Percentiles rank a stretch among this genome's conserved stretches.
These are phyloP conservation scores for Colletotrichum phormii DNA, from an alignment of 2,329 filamentous ascomycete species.

Conservation along the genomic window DNA sequence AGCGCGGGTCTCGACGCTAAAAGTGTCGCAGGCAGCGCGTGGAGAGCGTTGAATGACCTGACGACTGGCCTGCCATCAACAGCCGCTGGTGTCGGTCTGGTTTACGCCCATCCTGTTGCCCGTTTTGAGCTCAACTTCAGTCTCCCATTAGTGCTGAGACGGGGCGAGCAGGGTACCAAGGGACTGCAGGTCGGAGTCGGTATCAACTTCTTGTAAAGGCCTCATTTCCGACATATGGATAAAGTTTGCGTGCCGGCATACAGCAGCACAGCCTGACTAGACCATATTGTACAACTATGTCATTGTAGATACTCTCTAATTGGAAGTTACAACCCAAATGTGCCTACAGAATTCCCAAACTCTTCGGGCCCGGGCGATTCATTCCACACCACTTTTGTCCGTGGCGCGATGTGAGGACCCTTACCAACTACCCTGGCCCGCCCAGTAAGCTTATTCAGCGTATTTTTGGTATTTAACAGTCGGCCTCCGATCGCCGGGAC, in stretches of 20 bases:
- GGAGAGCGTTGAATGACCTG: conserved; percentile 75
- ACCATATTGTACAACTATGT: conserved; percentile 11
- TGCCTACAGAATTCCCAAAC: background rate
- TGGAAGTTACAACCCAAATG: background rate
- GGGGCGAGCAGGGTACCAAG: conserved; percentile 89
- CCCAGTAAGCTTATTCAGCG: background rate
- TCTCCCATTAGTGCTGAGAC: conserved; percentile 83
- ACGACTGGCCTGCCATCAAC: conserved; percentile 83
- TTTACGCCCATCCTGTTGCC: conserved; percentile 94
- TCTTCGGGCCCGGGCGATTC: background rate
- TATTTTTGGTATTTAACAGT: background rate
- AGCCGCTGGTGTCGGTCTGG: conserved; percentile 87
- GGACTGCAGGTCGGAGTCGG: conserved; percentile 96
- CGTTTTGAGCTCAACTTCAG: conserved; percentile 97
- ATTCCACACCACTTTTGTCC: background rate
- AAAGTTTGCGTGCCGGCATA: background rate
- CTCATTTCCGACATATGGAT: background rate
- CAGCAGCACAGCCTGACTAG: background rate
- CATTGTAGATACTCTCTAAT: background rate
- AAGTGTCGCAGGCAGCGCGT: conserved; percentile 65
- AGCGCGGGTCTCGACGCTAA: conserved; percentile 49
- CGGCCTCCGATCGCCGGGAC: background rate
- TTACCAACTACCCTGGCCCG: too few relatives aligned
- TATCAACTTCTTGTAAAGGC: conserved; percentile 85
- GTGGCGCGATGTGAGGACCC: too few relatives aligned